A percentile compares a stretch with the other conserved stretches of the same genome.
Conservation (phyloP, 2,329 filamentous ascomycete species). For the Phialocephala subalpina region DNA sequence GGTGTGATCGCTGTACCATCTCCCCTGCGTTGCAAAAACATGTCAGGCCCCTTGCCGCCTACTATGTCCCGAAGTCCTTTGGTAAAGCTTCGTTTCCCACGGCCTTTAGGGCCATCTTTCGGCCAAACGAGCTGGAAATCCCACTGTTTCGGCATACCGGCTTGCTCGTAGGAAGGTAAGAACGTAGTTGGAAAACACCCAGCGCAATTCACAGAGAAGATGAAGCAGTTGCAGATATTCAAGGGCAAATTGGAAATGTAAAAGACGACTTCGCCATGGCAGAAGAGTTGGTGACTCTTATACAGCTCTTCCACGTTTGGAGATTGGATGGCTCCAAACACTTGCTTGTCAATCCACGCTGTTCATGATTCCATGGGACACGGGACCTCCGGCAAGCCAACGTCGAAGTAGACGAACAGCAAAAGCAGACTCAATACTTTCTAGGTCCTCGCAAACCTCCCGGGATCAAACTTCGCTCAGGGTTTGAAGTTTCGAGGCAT, state of each 20-base stretch:
- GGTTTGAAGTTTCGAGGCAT: neutral
- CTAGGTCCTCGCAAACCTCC: neutral
- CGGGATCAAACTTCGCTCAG: slow-evolving; percentile 1
- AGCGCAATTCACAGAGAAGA: neutral
- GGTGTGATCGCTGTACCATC: slow-evolving; percentile 32
- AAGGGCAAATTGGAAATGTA: neutral
- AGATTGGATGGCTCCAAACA: slow-evolving; percentile 21
- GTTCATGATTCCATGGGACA: slow-evolving; percentile 30
- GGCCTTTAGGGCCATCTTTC: slow-evolving; percentile 40
- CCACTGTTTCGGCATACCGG: slow-evolving; percentile 13
- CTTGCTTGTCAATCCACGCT: slow-evolving; percentile 34
- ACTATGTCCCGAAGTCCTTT: slow-evolving; percentile 47
- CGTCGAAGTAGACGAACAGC: slow-evolving; percentile 10
- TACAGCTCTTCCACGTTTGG: slow-evolving; percentile 29
- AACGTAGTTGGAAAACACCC: neutral
- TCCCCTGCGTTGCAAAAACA: slow-evolving; percentile 44
- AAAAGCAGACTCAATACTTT: neutral
- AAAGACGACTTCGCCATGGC: neutral
- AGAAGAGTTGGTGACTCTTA: slow-evolving; percentile 25
- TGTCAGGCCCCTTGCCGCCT: slow-evolving; percentile 50
- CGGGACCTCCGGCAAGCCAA: slow-evolving; percentile 26
- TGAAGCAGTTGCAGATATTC: neutral
- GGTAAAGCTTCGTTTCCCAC: slow-evolving; percentile 38
- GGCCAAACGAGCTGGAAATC: slow-evolving; percentile 43
- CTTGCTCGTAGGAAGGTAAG: neutral